Evolutionary conservation across 768 basidiomycete genomes (phyloP), one percentile per base, ranked within the genome.

Genomic region (Xerocomus potaroensis): DNA sequence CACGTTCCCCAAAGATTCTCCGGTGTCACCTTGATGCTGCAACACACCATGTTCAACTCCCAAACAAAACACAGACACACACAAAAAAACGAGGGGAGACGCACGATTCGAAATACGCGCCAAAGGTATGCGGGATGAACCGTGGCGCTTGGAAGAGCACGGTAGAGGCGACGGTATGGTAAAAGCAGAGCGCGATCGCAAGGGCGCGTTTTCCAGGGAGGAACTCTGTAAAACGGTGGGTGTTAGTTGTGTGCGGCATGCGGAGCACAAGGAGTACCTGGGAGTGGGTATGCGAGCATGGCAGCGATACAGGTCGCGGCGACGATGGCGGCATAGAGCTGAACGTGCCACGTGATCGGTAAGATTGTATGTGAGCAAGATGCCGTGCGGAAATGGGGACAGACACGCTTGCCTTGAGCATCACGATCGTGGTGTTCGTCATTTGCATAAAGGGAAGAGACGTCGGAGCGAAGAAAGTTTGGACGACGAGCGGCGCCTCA

Each of bases 171-270:
- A 83, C 65, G 48, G 73, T 80, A 63, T 92, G 89, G 63, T 91
- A 92, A 12, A 90, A 56, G 51, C 83, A 82, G 2, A 92, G 75
- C 9, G 73, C 80, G 23, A 92, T 81, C 2, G 85, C 90, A 8
- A 91, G 65, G 0, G 87, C 90, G 14, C 90, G 80, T 69, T 92
- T 92, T 10, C 88, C 88, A 0, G 89, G 90, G 3, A 91, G 69
- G 64, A 87, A 90, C 55, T 91, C 89, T 87, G n/a, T n/a, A 26
- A 8, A 4, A 24, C 30, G 35, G 23, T 9, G 24, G 10, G n/a
- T 15, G n/a, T n/a, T n/a, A n/a, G n/a, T n/a, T n/a, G n/a, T n/a
- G n/a, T n/a, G n/a, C n/a, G n/a, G n/a, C n/a, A n/a, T n/a, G n/a
- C n/a, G n/a, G n/a, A n/a, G n/a, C n/a, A n/a, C n/a, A 11, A 8